These are phyloP conservation scores for Hemileccinum impolitum DNA, from an alignment of 768 basidiomycete species.

Conservation along the genomic window DNA sequence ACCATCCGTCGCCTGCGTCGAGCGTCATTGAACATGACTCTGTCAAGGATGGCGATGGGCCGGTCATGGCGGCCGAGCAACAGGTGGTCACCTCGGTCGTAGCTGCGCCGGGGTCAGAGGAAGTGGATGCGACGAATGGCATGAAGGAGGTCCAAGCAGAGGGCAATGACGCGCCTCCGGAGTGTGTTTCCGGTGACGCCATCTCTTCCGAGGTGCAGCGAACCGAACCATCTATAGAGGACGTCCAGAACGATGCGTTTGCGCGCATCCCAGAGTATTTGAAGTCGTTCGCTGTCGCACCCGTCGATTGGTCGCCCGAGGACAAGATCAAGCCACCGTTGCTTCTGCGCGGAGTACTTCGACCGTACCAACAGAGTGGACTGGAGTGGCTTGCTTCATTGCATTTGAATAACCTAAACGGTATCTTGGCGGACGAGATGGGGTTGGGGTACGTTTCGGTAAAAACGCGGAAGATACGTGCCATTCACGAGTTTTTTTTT, in stretches of 20 bases:
- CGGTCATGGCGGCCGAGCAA: neutral
- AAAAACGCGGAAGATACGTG: neutral
- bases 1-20: slow-evolving; percentile 28
- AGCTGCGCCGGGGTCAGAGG: neutral
- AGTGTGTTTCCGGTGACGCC: neutral
- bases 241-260: slow-evolving; percentile 33
- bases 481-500: neutral
- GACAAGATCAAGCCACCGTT: slow-evolving; percentile 60
- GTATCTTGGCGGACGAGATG: slow-evolving; percentile 92
- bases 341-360: slow-evolving; percentile 80
- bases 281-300: slow-evolving; percentile 66
- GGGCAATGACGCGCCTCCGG: neutral
- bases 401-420: slow-evolving; percentile 76
- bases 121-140: neutral
- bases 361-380: slow-evolving; percentile 92
- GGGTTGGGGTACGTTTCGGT: slow-evolving; percentile 71
- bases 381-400: slow-evolving; percentile 92
- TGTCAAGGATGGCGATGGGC: slow-evolving; percentile 12
- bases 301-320: slow-evolving; percentile 62
- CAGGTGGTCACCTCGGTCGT: neutral
- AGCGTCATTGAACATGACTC: slow-evolving; percentile 25
- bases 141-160: neutral
- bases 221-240: slow-evolving; percentile 34
- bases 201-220: slow-evolving; percentile 2
- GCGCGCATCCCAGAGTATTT: slow-evolving; percentile 52